Conservation (phyloP, 2,329 filamentous ascomycete species). For the Tympanopsis confertula region DNA sequence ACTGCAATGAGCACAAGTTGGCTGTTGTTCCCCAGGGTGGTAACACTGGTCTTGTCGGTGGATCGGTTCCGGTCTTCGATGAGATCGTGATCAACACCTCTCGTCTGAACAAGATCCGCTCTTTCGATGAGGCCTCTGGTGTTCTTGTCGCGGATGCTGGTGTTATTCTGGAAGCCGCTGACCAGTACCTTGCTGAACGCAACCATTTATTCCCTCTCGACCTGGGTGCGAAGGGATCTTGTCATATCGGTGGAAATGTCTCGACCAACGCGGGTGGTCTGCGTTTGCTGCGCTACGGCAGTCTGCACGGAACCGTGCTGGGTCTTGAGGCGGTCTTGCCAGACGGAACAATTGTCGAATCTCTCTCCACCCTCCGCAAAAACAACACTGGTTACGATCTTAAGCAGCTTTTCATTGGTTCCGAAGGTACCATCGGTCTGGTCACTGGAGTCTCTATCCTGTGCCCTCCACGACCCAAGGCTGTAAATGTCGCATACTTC, state of each 20-base stretch:
- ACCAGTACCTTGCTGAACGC: constrained; percentile 72
- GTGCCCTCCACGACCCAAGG: constrained; percentile 76
- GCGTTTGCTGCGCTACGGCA: constrained; percentile 81
- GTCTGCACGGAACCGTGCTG: constrained; percentile 82
- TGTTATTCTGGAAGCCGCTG: constrained; percentile 78
- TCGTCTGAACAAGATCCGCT: constrained; percentile 82
- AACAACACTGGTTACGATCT: constrained; percentile 98
- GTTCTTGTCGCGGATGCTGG: constrained; percentile 84
- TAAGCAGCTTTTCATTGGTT: constrained; percentile 93
- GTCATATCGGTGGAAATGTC: constrained; percentile 91
- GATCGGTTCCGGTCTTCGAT: constrained; percentile 92
- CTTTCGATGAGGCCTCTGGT: constrained; percentile 86
- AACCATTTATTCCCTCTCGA: constrained; percentile 90
- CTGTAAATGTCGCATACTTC: constrained; percentile 90
- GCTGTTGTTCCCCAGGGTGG: constrained; percentile 95
- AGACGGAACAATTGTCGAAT: constrained; percentile 83
- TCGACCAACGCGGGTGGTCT: constrained; percentile 91
- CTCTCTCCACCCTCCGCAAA: constrained; percentile 79
- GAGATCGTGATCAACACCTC: constrained; percentile 89
- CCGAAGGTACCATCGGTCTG: constrained; percentile 87
- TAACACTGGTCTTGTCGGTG: constrained; percentile 91
- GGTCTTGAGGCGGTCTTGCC: constrained; percentile 89
- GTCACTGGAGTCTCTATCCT: constrained; percentile 83
- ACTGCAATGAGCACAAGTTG: constrained; percentile 86
- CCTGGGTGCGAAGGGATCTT: constrained; percentile 93